Base-by-base conservation (phyloP, 495 filamentous ascomycete species). In the Tuber melanosporum region DNA sequence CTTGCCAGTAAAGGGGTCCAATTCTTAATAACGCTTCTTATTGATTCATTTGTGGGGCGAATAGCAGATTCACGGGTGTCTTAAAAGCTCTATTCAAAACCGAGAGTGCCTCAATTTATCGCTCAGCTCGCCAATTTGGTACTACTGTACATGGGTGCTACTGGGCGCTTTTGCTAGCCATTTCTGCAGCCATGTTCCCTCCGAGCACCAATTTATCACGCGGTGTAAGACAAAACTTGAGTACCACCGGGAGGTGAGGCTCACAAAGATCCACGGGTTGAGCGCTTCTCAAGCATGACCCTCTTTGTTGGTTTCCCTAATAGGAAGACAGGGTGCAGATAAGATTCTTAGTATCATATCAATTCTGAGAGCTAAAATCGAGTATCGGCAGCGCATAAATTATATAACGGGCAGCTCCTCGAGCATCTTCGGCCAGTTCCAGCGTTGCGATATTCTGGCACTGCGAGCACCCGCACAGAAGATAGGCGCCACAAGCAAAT, bases 1-100 rank as follows among this genome's bases (percentile, higher is more conserved):
- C 52, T 57, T 57, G 52, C 52, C 52, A 57, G 10, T 57, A n/a
- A 57, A 57, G 52, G 52, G 52, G 52, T 62, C 22, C 52, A 62
- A 62, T 32, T 32, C n/a, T 32, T 32, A 62, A 62, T 62, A 32
- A 26, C n/a, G n/a, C 22, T 26, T 32, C 3, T 0, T 32, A 32
- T 32, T 32, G n/a, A 62, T 32, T 14, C n/a, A 12, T 62, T 32
- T 32, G 52, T 14, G n/a, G 52, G 52, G 52, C 12, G n/a, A 32
- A 62, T 14, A 26, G 52, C n/a, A 15, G 26, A 6, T 32, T 62
- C n/a, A 32, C 26, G n/a, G 52, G n/a, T 15, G 47, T 52, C 47
- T 22, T n/a, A n/a, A 52, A 52, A n/a, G 47, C 47, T 1, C 47
- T n/a, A n/a, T 52, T 52, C 20, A 52, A n/a, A 52, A 20, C 47